Conservation (phyloP, 257 asterid species). For the Nicotiana knightiana region DNA sequence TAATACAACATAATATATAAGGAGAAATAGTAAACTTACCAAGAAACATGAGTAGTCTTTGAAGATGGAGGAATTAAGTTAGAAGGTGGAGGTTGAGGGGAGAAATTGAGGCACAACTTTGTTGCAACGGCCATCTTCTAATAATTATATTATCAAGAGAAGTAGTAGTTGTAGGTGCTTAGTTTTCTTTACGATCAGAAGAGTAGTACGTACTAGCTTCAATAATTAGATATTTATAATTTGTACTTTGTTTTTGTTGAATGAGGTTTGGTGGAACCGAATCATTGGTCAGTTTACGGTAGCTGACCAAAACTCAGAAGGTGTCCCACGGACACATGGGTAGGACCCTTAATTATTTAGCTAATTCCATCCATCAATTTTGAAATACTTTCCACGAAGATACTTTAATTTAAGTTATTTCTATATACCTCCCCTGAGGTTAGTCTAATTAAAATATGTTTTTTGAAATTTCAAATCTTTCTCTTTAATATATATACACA, state of each 20-base stretch:
- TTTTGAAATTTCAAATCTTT: background rate
- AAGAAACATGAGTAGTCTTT: constrained; percentile 14
- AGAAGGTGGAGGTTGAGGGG: constrained; percentile 28
- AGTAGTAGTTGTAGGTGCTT: background rate
- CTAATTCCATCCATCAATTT: background rate
- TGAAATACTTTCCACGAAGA: background rate
- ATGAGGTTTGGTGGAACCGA: background rate
- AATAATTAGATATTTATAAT: background rate
- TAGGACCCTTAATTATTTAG: background rate
- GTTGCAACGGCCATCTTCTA: constrained; percentile 39
- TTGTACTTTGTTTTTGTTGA: background rate
- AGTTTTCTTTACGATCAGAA: background rate
- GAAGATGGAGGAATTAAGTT: constrained; percentile 17
- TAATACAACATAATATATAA: background rate
- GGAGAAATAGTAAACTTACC: constrained; percentile 23
- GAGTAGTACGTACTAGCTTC: background rate
- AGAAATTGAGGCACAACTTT: constrained; percentile 42
- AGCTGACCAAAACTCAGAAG: background rate
- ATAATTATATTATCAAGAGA: background rate
- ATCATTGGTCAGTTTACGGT: background rate
- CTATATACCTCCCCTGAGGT: background rate
- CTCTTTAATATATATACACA: no score
- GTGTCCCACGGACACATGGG: background rate
- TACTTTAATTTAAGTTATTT: background rate
- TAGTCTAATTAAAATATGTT: background rate